A percentile compares a stretch with the other conserved stretches of the same genome.
These are phyloP conservation scores for Kondoa malvinella DNA, from an alignment of 768 basidiomycete genomes.

Conservation along the genomic window DNA sequence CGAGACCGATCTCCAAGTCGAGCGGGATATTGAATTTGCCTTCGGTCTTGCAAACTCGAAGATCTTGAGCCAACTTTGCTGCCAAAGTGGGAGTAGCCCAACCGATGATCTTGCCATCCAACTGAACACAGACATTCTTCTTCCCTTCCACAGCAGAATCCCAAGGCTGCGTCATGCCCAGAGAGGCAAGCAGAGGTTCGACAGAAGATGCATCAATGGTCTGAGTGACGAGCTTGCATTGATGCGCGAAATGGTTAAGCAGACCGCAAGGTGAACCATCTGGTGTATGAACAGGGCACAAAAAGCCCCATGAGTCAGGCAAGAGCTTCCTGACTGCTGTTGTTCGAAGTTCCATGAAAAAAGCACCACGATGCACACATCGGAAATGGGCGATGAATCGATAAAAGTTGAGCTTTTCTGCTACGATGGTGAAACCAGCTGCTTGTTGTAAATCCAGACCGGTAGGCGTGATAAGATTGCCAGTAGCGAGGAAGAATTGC, in stretches of 20 bases:
- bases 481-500: constrained; percentile 89
- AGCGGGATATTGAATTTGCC: constrained; percentile 61
- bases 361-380: constrained; percentile 95
- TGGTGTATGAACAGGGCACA: constrained; percentile 96
- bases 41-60: constrained; percentile 92
- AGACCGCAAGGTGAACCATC: constrained; percentile 96
- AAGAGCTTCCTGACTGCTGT: constrained; percentile 90
- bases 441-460: constrained; percentile 95
- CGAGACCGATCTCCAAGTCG: constrained; percentile 85
- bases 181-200: constrained; percentile 57
- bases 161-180: constrained; percentile 90
- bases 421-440: constrained; percentile 95
- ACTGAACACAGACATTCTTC: constrained; percentile 67
- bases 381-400: constrained; percentile 97
- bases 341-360: constrained; percentile 96
- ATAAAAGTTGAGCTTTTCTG: constrained; percentile 96
- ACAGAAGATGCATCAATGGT: constrained; percentile 51
- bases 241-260: constrained; percentile 84
- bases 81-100: constrained; percentile 68
- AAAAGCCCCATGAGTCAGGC: constrained; percentile 96
- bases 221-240: constrained; percentile 73
- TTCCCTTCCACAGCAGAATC: constrained; percentile 62
- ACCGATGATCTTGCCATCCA: constrained; percentile 89
- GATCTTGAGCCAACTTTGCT: constrained; percentile 57
- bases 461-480: constrained; percentile 81